phyloP scores from a whole-genome alignment of 192 early-diverging fungal species.

The Linderina pennispora region DNA sequence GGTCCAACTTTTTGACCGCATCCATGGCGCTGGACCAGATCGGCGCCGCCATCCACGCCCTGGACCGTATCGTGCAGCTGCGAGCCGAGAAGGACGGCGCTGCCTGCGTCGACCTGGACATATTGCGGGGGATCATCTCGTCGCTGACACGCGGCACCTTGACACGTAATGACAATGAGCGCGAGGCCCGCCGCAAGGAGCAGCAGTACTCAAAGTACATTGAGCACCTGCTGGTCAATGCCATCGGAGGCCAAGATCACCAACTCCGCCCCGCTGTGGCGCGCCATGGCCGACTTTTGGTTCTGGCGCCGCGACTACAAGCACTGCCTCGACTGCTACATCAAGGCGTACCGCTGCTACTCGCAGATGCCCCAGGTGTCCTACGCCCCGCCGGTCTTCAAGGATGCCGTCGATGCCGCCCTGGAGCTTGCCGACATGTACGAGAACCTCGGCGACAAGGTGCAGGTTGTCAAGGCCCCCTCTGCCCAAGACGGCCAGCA shows the following conservation, averaged over 20 bases:
- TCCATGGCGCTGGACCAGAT: conserved; percentile 74
- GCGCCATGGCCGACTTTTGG: conserved; percentile 69
- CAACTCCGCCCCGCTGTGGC: conserved; percentile 68
- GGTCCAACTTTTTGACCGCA: conserved; percentile 86
- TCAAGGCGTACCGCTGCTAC: conserved; percentile 79
- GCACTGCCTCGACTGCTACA: conserved; percentile 68
- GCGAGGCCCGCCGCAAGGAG: conserved; percentile 48
- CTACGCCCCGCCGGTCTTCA: conserved; percentile 66
- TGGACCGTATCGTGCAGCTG: conserved; percentile 75
- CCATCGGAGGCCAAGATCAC: conserved; percentile 76
- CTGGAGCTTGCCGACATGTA: conserved; percentile 77
- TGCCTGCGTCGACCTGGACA: conserved; percentile 72
- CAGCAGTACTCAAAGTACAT: conserved; percentile 27
- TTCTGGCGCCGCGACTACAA: conserved; percentile 55
- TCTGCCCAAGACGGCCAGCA: conserved; percentile 23
- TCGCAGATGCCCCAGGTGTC: conserved; percentile 71
- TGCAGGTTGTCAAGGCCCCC: conserved; percentile 34
- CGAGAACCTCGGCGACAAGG: conserved; percentile 59
- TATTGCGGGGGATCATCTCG: conserved; percentile 66
- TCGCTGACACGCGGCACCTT: conserved; percentile 50
- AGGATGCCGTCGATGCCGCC: conserved; percentile 60
- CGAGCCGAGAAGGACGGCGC: conserved; percentile 65
- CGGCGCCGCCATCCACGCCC: conserved; percentile 75
- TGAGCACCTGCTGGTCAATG: conserved; percentile 57
- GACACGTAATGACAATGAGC: conserved; percentile 8